These are phyloP conservation scores for Raffaelea deltoideospora DNA, from an alignment of 2,329 filamentous ascomycete genomes.

Conservation along the genomic window DNA sequence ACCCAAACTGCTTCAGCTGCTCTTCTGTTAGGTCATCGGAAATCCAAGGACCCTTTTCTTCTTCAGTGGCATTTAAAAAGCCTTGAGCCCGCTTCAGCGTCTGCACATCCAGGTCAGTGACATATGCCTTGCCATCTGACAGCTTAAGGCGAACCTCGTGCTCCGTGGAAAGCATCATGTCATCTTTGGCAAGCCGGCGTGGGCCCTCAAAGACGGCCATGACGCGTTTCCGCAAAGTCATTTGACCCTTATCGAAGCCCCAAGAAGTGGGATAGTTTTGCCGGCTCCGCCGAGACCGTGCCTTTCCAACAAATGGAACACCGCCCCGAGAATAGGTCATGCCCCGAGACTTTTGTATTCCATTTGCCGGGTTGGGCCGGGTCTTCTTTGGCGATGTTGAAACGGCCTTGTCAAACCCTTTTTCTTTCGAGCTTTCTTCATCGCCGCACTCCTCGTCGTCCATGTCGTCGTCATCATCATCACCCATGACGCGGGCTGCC, in stretches of 20 bases:
- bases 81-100: conserved; percentile 80
- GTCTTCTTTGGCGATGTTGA: conserved; percentile 34
- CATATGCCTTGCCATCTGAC: conserved; percentile 59
- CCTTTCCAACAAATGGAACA: conserved; percentile 38
- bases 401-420: conserved; percentile 8
- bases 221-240: conserved; percentile 97
- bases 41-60: conserved; percentile 78
- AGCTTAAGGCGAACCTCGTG: conserved; percentile 84
- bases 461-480: conserved; percentile 29
- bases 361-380: conserved; percentile 40
- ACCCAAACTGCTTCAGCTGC: conserved; percentile 39
- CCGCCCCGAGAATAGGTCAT: conserved; percentile 67
- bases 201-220: conserved; percentile 83
- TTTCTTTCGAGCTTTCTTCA: conserved; percentile 24
- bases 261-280: conserved; percentile 89
- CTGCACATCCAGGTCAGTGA: conserved; percentile 86
- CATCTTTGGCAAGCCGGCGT: conserved; percentile 85
- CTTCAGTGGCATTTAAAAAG: conserved; percentile 62
- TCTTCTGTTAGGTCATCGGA: conserved; percentile 53
- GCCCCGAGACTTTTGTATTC: conserved; percentile 52
- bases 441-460: conserved; percentile 43
- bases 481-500: conserved; percentile 19
- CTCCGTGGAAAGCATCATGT: conserved; percentile 95
- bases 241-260: conserved; percentile 83
- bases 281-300: conserved; percentile 69